Evolutionary conservation across 2,329 filamentous ascomycete genomes (phyloP), one percentile per base, ranked within the genome.

Genomic region (Fusarium ramigenum): DNA sequence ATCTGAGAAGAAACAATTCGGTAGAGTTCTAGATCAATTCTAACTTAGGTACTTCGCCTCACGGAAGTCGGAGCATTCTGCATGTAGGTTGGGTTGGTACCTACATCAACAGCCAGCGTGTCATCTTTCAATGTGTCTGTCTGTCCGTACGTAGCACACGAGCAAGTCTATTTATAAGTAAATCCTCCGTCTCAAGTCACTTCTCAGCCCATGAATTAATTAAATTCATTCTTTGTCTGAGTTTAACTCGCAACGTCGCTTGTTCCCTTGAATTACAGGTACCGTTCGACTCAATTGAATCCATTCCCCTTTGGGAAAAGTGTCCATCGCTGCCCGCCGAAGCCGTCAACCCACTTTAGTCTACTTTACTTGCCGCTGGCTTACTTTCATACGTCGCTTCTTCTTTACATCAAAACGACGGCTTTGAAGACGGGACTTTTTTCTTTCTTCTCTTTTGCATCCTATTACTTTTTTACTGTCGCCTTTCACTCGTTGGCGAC

Each of bases 61-160:
- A 32, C 67, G 65, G 66, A 70, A 70, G 39, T 60, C 68, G 66
- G 68, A 37, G 66, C 40, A 43, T 63, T 43, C 30, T 23, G 40
- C 25, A 30, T 34, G 21, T n/a, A 30, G 36, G 4, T 5, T 5
- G 9, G n/a, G 23, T 21, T 52, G 46, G 57, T 60, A 61, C 16
- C n/a, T 47, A 40, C 56, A 70, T 58, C 66, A 70, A 64, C 23
- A 69, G 76, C 66, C 75, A 78, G 75, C 77, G 76, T 78, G 76
- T 69, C 76, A 74, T 78, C 74, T 78, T 78, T 43, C 5, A 21
- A 16, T 52, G 46, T 28, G 36, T 32, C 49, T 30, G 39, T 36
- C 49, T 30, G 30, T 30, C 28, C 15, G 28, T 63, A 58, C 12
- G 47, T 62, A 21, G 52, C 70, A 59, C 40, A 37, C 53, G 30